Conservation (phyloP, 2,329 filamentous ascomycete species). For the Epichloe festucae region DNA sequence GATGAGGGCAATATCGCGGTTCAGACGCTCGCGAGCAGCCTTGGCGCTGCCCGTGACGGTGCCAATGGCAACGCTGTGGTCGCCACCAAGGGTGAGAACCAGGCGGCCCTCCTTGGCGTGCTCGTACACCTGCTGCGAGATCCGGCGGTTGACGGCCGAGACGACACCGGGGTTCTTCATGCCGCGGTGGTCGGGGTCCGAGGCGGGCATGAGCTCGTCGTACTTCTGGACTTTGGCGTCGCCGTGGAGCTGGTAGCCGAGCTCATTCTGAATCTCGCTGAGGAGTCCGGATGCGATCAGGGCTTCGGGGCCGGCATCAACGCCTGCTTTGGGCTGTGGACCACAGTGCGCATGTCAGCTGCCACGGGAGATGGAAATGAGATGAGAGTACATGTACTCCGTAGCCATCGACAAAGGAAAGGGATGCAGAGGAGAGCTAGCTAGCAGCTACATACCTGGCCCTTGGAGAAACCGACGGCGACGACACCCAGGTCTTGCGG, state of each 20-base stretch:
- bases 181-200: slow-evolving; percentile 67
- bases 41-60: slow-evolving; percentile 79
- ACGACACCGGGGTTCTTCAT: slow-evolving; percentile 93
- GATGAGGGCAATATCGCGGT: slow-evolving; percentile 79
- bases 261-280: slow-evolving; percentile 66
- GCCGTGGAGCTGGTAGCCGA: slow-evolving; percentile 79
- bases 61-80: slow-evolving; percentile 93
- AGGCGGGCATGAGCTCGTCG: slow-evolving; percentile 54
- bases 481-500: slow-evolving; percentile 78
- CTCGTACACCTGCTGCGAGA: slow-evolving; percentile 75
- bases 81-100: slow-evolving; percentile 85
- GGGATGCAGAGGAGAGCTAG: not conserved
- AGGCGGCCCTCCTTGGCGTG: slow-evolving; percentile 75
- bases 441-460: slow-evolving; percentile 53
- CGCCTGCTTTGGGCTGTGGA: slow-evolving; percentile 72
- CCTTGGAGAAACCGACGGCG: slow-evolving; percentile 90
- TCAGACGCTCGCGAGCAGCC: slow-evolving; percentile 72
- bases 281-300: slow-evolving; percentile 83
- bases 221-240: slow-evolving; percentile 76
- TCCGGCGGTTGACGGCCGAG: slow-evolving; percentile 67
- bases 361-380: too few species aligned
- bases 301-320: slow-evolving; percentile 80
- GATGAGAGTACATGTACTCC: too few species aligned
- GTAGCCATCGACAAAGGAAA: not conserved
- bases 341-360: too few species aligned